A percentile compares a stretch with the other conserved stretches of the same genome.
These are phyloP conservation scores for Heterobasidion irregulare DNA, from an alignment of 1,284 basidiomycete species.

Conservation along the genomic window DNA sequence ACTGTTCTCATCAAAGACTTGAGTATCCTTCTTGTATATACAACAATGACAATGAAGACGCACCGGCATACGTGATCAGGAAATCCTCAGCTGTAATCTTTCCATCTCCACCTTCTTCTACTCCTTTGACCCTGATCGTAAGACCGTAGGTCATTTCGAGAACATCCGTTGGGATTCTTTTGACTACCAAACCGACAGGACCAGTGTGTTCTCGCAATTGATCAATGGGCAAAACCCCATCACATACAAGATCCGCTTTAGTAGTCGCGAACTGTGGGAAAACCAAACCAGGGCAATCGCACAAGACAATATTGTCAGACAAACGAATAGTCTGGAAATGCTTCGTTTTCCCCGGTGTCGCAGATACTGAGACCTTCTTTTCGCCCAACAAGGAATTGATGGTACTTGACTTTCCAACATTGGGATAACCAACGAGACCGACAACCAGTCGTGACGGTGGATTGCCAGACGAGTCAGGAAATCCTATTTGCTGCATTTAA, in stretches of 20 bases:
- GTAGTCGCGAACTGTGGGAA: constrained; percentile 98
- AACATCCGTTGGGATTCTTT: constrained; percentile 79
- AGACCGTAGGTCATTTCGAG: constrained; percentile 90
- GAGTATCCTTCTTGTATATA: not conserved
- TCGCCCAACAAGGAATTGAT: constrained; percentile 95
- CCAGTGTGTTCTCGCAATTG: constrained; percentile 95
- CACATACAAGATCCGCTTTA: constrained; percentile 92
- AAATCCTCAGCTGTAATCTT: constrained; percentile 77
- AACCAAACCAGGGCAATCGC: constrained; percentile 97
- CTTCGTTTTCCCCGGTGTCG: constrained; percentile 98
- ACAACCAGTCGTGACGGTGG: constrained; percentile 71
- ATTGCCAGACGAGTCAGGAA: constrained; percentile 55
- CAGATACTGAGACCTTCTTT: constrained; percentile 96
- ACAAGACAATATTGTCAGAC: constrained; percentile 83
- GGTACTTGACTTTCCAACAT: constrained; percentile 95
- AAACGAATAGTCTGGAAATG: constrained; percentile 98
- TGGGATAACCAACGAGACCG: constrained; percentile 97
- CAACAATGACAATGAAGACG: constrained; percentile 24
- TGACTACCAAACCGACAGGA: constrained; percentile 75
- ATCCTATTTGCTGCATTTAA: constrained; percentile 34
- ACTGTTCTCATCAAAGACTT: constrained; percentile 38
- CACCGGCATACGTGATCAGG: constrained; percentile 86
- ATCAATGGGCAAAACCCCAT: constrained; percentile 97
- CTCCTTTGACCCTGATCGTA: constrained; percentile 54
- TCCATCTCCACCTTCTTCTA: constrained; percentile 86